These are phyloP conservation scores for Xenosphaeropsis pyriputrescens DNA, from an alignment of 2,329 filamentous ascomycete genomes.

Conservation along the genomic window DNA sequence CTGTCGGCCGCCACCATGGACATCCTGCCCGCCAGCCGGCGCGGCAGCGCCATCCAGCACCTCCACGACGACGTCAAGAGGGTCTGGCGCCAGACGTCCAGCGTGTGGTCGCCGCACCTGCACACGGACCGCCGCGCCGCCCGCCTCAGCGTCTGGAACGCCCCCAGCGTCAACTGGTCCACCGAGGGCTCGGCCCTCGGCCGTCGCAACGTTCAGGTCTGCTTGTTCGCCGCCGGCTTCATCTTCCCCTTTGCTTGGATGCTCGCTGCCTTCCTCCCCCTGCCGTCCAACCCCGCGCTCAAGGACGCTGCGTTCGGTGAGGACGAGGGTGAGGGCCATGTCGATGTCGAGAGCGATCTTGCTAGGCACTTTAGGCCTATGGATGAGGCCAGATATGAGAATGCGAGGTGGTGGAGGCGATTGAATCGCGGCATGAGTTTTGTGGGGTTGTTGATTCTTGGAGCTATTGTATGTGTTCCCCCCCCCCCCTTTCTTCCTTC, in stretches of 20 bases:
- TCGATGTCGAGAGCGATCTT: slow-evolving; percentile 13
- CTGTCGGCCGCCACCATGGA: slow-evolving; percentile 25
- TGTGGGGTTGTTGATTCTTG: slow-evolving; percentile 37
- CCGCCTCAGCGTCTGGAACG: slow-evolving; percentile 52
- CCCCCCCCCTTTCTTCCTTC: neutral
- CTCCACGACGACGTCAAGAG: too few relatives aligned
- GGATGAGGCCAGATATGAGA: slow-evolving; percentile 25
- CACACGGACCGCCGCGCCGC: slow-evolving; percentile 44
- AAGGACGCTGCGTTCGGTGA: too few relatives aligned
- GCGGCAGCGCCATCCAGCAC: too few relatives aligned
- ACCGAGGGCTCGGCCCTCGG: slow-evolving; percentile 44
- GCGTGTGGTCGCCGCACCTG: slow-evolving; percentile 63
- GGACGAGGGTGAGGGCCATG: slow-evolving; percentile 23
- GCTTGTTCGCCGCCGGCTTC: slow-evolving; percentile 65
- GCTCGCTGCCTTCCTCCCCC: slow-evolving; percentile 57
- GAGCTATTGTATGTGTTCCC: slow-evolving; percentile 31
- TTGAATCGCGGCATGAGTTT: slow-evolving; percentile 46
- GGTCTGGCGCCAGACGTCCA: slow-evolving; percentile 22
- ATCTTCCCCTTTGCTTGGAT: slow-evolving; percentile 73
- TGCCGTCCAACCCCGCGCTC: slow-evolving; percentile 42
- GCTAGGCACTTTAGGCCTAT: slow-evolving; percentile 13
- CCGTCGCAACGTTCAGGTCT: slow-evolving; percentile 58
- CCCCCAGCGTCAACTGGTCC: slow-evolving; percentile 55
- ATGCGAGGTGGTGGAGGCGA: slow-evolving; percentile 50
- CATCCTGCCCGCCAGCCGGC: slow-evolving; percentile 19